Conservation (phyloP, 768 basidiomycete species). For the Rhodotorula taiwanensis region DNA sequence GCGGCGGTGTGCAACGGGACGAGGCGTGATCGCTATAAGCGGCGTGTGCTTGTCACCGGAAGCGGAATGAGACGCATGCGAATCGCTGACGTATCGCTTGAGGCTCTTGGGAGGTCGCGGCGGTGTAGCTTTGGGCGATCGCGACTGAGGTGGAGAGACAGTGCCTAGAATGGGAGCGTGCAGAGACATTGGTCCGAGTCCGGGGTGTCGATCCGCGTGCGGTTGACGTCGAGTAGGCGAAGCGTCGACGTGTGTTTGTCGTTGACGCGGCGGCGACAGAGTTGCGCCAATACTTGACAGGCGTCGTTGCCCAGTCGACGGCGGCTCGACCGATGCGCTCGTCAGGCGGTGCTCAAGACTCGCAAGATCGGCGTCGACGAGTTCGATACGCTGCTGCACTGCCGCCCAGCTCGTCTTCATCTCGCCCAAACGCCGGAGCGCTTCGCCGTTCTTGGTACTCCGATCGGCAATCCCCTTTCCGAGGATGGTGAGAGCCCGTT, state of each 20-base stretch:
- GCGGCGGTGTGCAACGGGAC: slow-evolving; percentile 3
- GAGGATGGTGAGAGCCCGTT: slow-evolving; percentile 84
- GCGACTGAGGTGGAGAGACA: neutral
- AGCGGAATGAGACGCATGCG: neutral
- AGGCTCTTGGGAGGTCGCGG: slow-evolving; percentile 26
- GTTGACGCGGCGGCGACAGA: slow-evolving; percentile 16
- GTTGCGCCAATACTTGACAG: neutral
- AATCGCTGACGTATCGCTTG: slow-evolving; percentile 10
- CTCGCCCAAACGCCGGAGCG: slow-evolving; percentile 78
- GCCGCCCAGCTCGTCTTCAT: slow-evolving; percentile 78
- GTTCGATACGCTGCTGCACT: slow-evolving; percentile 67
- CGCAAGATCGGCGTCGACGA: slow-evolving; percentile 72
- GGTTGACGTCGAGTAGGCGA: too few relatives aligned
- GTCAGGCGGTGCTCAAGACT: slow-evolving; percentile 18
- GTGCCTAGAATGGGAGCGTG: too few relatives aligned
- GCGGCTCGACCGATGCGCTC: neutral
- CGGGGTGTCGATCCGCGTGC: too few relatives aligned
- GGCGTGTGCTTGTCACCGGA: neutral
- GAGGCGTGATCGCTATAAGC: neutral
- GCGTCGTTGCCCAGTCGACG: too few relatives aligned
- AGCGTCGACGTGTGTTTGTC: too few relatives aligned
- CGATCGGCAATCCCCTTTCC: slow-evolving; percentile 89
- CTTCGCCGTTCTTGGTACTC: slow-evolving; percentile 94
- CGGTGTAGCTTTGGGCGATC: neutral
- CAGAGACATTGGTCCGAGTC: too few relatives aligned